A percentile compares a stretch with the other conserved stretches of the same genome.
Evolutionary conservation across 2,329 filamentous ascomycete genomes (phyloP).

Genomic region (Elsinoe fawcettii): DNA sequence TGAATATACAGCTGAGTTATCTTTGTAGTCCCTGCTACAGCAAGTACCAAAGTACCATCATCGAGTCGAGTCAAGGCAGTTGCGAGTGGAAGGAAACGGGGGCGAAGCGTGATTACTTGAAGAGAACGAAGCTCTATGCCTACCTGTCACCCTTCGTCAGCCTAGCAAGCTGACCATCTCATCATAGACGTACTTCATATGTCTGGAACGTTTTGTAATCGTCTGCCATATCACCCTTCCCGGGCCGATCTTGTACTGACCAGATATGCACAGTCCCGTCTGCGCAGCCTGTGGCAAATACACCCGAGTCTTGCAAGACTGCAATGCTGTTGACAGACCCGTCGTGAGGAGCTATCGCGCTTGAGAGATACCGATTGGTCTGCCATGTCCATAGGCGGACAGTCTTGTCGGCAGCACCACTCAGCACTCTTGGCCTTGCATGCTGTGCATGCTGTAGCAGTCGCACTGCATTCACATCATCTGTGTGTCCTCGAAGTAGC

Average conservation of each 20-base stretch:
- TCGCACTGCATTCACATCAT: conserved; percentile 72
- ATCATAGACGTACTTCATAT: background rate
- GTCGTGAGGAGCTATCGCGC: conserved; percentile 45
- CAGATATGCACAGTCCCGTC: conserved; percentile 60
- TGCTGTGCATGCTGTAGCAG: conserved; percentile 56
- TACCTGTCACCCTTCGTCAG: conserved; percentile 18
- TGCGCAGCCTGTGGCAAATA: conserved; percentile 54
- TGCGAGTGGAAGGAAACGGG: conserved; percentile 74
- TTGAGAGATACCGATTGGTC: background rate
- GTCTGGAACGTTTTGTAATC: background rate
- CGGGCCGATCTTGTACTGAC: conserved; percentile 42
- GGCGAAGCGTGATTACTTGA: conserved; percentile 64
- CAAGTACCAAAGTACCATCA: conserved; percentile 50
- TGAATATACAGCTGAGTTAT: conserved; percentile 73
- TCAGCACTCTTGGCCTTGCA: conserved; percentile 55
- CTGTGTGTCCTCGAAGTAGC: conserved; percentile 63
- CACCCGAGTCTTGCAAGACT: conserved; percentile 35
- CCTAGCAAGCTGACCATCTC: background rate
- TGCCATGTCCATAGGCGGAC: conserved; percentile 53
- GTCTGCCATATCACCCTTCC: background rate
- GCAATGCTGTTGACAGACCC: conserved; percentile 62
- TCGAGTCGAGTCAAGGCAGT: conserved; percentile 58
- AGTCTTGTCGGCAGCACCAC: conserved; percentile 72
- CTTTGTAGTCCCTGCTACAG: conserved; percentile 76
- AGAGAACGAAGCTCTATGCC: conserved; percentile 41